Percentiles rank a stretch among this genome's conserved stretches.
These are phyloP conservation scores for Aaosphaeria pasadenensis DNA, from an alignment of 2,329 filamentous ascomycete genomes.

Conservation along the genomic window DNA sequence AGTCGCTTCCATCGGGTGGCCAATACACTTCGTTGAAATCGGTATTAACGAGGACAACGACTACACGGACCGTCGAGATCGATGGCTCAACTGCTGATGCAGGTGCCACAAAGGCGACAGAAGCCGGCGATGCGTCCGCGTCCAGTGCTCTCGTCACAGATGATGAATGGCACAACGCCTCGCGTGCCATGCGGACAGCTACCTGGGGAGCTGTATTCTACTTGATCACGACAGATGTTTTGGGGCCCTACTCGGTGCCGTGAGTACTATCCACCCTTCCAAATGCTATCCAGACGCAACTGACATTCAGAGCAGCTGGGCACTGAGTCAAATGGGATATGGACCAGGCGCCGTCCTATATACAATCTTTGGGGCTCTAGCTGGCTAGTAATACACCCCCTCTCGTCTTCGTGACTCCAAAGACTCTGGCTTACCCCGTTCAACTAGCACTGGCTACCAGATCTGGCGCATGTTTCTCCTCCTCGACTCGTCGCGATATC, in stretches of 20 bases:
- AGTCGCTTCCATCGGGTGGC: constrained; percentile 7
- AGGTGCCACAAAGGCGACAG: background rate
- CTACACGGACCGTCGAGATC: background rate
- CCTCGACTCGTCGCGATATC: constrained; percentile 42
- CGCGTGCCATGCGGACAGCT: constrained; percentile 33
- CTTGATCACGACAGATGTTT: constrained; percentile 45
- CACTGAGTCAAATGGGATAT: constrained; percentile 26
- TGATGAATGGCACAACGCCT: constrained; percentile 33
- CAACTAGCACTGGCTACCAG: constrained; percentile 31
- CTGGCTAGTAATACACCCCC: constrained; percentile 15
- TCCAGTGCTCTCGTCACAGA: constrained; percentile 15
- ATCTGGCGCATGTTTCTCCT: constrained; percentile 41
- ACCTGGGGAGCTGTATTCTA: constrained; percentile 40
- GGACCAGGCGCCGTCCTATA: constrained; percentile 38
- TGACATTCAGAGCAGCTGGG: constrained; percentile 13
- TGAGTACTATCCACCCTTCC: no score
- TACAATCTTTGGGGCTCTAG: constrained; percentile 35
- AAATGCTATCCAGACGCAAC: background rate
- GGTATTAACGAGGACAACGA: background rate
- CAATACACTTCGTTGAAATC: constrained; percentile 2
- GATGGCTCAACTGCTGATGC: background rate
- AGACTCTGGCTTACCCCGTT: background rate
- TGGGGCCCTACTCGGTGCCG: constrained; percentile 36
- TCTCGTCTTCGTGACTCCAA: background rate
- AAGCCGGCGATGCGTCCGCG: no score